phyloP scores from a whole-genome alignment of 2,329 filamentous ascomycete species.

The Camillea tinctor region DNA sequence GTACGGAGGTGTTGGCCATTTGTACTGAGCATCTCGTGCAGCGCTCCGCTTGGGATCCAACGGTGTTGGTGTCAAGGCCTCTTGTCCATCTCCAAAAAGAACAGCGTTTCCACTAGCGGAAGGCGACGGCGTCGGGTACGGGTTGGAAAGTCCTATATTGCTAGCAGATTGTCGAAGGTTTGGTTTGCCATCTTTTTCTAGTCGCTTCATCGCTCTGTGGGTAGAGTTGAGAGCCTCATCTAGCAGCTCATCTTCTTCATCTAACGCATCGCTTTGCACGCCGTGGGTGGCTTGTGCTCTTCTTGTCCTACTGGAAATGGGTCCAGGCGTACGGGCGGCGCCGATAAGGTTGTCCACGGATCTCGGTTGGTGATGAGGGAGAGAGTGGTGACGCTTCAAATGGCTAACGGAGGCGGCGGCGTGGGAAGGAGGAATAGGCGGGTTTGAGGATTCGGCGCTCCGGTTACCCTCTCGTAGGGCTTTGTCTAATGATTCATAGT shows the following conservation, averaged over 20 bases:
- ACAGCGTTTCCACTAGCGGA: constrained; percentile 81
- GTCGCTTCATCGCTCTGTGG: constrained; percentile 68
- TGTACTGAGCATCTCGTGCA: constrained; percentile 50
- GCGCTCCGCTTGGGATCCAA: constrained; percentile 62
- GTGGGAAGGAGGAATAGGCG: constrained; percentile 54
- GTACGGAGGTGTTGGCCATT: constrained; percentile 95
- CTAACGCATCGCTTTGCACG: constrained; percentile 86
- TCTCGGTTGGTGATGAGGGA: constrained; percentile 61
- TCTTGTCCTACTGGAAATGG: constrained; percentile 77
- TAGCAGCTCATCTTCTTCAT: constrained; percentile 93
- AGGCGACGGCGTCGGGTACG: constrained; percentile 67
- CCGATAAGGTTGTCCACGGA: constrained; percentile 63
- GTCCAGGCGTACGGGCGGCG: constrained; percentile 53
- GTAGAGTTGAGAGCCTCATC: constrained; percentile 84
- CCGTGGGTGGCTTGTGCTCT: constrained; percentile 74
- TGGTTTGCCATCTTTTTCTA: constrained; percentile 57
- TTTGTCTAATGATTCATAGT: constrained; percentile 61
- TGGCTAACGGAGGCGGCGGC: constrained; percentile 49
- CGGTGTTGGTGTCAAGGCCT: constrained; percentile 66
- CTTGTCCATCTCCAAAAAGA: constrained; percentile 67
- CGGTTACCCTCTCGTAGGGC: constrained; percentile 55
- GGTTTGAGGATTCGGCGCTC: constrained; percentile 43
- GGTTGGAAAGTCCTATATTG: constrained; percentile 59
- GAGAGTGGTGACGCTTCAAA: constrained; percentile 64
- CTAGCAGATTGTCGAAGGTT: constrained; percentile 62